phyloP scores from a whole-genome alignment of 495 filamentous ascomycete genomes.

The Choiromyces venosus region DNA sequence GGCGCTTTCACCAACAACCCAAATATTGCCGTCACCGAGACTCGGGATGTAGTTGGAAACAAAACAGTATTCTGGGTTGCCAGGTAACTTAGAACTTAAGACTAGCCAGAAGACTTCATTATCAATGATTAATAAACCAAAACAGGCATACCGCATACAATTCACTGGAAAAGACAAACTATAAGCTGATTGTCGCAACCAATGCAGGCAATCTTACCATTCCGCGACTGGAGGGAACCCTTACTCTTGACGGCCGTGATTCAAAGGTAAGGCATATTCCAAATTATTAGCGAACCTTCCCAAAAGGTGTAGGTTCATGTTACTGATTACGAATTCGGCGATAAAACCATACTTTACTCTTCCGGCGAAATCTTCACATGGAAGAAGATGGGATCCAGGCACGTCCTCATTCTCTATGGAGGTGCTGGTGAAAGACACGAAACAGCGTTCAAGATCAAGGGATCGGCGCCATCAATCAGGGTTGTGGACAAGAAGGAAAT shows the following conservation, averaged over 20 bases:
- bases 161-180: constrained; percentile 52
- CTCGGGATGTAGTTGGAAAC: constrained; percentile 47
- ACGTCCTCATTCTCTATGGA: constrained; percentile 64
- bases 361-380: constrained; percentile 71
- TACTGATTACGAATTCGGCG: constrained; percentile 64
- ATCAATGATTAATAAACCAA: too few relatives aligned
- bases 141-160: constrained; percentile 62
- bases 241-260: constrained; percentile 66
- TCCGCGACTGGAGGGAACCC: constrained; percentile 57
- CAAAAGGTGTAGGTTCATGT: too few relatives aligned
- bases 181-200: constrained; percentile 59
- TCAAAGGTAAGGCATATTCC: too few relatives aligned
- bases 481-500: constrained; percentile 45
- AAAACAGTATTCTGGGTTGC: constrained; percentile 59
- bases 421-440: constrained; percentile 66
- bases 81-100: too few relatives aligned
- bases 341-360: constrained; percentile 63
- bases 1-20: constrained; percentile 49
- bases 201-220: constrained; percentile 57
- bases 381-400: constrained; percentile 57
- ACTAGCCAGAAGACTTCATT: too few relatives aligned
- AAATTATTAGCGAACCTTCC: constrained; percentile 25
- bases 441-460: constrained; percentile 51
- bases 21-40: constrained; percentile 55
- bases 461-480: constrained; percentile 49